Evolutionary conservation across 192 early-diverging fungal genomes (phyloP).

Genomic region (Backusella luteola): DNA sequence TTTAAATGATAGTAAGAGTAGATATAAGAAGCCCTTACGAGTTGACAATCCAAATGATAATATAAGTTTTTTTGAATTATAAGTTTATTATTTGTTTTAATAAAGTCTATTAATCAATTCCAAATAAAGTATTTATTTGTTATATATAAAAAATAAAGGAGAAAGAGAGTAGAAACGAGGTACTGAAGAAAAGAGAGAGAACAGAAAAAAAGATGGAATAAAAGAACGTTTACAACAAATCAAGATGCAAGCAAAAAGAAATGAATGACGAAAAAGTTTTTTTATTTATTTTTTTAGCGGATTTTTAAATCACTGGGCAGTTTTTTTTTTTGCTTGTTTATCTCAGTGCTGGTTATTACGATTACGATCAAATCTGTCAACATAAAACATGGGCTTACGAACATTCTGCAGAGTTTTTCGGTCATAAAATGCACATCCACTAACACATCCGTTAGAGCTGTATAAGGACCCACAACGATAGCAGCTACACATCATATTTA

Average conservation of each 20-base stretch:
- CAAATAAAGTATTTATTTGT: too few relatives aligned
- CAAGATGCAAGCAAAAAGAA: neutral
- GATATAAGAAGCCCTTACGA: too few relatives aligned
- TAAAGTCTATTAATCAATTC: too few relatives aligned
- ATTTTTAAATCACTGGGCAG: too few relatives aligned
- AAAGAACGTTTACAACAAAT: neutral
- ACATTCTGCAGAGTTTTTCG: neutral
- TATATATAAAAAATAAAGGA: neutral
- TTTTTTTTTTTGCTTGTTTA: too few relatives aligned
- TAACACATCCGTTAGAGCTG: neutral
- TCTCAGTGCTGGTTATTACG: neutral
- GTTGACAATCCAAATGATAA: neutral
- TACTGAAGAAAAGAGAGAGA: neutral
- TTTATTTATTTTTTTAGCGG: neutral
- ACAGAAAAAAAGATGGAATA: neutral
- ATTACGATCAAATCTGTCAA: neutral
- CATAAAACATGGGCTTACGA: neutral
- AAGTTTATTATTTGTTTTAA: neutral
- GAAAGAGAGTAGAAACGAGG: neutral
- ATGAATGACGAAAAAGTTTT: neutral
- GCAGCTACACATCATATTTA: neutral
- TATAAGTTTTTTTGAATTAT: neutral
- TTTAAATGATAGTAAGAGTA: too few relatives aligned
- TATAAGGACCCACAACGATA: neutral
- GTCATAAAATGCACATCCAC: neutral